Conservation (phyloP, 176 grass and related monocot genomes). For the Avena sativa region DNA sequence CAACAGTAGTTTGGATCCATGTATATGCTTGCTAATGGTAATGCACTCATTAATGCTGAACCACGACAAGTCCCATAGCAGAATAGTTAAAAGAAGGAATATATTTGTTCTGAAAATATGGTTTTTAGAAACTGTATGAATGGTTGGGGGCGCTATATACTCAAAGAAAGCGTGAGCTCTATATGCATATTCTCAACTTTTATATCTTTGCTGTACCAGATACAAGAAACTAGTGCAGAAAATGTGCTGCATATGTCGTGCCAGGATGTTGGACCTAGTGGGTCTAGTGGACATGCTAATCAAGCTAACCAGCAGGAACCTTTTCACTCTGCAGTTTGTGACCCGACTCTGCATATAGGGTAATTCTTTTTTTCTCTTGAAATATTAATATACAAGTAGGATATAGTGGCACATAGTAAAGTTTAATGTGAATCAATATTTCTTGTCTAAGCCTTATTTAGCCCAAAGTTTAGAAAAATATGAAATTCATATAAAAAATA, state of each 20-base stretch:
- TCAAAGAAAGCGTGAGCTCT: not conserved
- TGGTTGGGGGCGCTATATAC: not conserved
- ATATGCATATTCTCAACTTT: not conserved
- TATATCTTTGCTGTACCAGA: slow-evolving; percentile 45
- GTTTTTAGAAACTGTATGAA: not conserved
- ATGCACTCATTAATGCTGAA: not conserved
- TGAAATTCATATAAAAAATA: slow-evolving; percentile 8
- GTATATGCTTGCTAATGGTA: not conserved
- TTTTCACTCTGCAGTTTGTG: slow-evolving; percentile 40
- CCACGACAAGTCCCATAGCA: not conserved
- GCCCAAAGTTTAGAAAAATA: not conserved
- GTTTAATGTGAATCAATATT: not conserved
- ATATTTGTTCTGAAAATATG: not conserved
- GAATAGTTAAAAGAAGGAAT: not conserved
- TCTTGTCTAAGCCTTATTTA: not conserved
- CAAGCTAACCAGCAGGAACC: slow-evolving; percentile 45
- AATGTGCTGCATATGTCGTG: slow-evolving; percentile 46
- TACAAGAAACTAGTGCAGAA: slow-evolving; percentile 53
- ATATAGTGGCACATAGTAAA: not conserved
- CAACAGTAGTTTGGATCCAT: not conserved
- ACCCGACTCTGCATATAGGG: slow-evolving; percentile 66
- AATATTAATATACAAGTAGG: not conserved
- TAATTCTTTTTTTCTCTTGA: slow-evolving; percentile 32
- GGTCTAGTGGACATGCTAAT: slow-evolving; percentile 44
- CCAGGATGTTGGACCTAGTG: slow-evolving; percentile 51